phyloP scores from a whole-genome alignment of 1,284 basidiomycete species.

The Tetrapyrgos nigripes region DNA sequence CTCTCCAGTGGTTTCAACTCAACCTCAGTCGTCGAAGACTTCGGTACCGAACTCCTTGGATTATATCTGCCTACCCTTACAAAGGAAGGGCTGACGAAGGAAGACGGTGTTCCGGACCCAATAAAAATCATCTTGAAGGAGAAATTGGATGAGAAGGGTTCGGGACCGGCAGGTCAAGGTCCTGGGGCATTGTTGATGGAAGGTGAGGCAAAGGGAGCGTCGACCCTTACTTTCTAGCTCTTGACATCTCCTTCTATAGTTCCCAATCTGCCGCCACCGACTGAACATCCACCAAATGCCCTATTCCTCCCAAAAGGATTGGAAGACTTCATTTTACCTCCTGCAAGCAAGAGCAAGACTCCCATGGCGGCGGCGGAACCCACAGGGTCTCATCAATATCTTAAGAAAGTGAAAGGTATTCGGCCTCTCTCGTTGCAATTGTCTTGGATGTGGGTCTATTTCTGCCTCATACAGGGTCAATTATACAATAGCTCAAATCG shows the following conservation, averaged over 20 bases:
- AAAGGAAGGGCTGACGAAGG: background rate
- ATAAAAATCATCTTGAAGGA: slow-evolving; percentile 56
- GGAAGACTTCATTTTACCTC: slow-evolving; percentile 33
- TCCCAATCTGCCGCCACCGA: slow-evolving; percentile 57
- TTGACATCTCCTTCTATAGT: slow-evolving; percentile 42
- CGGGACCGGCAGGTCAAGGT: slow-evolving; percentile 21
- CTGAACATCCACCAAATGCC: slow-evolving; percentile 39
- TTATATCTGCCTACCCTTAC: slow-evolving; percentile 18
- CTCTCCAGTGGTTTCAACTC: no score
- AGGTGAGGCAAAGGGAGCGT: slow-evolving; percentile 39
- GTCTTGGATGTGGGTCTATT: slow-evolving; percentile 66
- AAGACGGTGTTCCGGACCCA: slow-evolving; percentile 35
- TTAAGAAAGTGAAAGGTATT: slow-evolving; percentile 64
- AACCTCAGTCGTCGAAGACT: background rate
- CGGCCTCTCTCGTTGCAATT: slow-evolving; percentile 64
- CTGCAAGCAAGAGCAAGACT: slow-evolving; percentile 20
- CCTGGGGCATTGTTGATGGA: slow-evolving; percentile 51
- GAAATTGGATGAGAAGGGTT: slow-evolving; percentile 54
- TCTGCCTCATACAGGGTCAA: slow-evolving; percentile 20
- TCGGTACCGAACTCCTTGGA: background rate
- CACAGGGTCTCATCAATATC: slow-evolving; percentile 28
- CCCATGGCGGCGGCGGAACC: background rate
- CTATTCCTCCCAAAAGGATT: slow-evolving; percentile 43
- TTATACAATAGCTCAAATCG: slow-evolving; percentile 3
- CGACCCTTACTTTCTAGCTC: background rate